phyloP scores from a whole-genome alignment of 345 rosid species.

The Ailanthus altissimus region DNA sequence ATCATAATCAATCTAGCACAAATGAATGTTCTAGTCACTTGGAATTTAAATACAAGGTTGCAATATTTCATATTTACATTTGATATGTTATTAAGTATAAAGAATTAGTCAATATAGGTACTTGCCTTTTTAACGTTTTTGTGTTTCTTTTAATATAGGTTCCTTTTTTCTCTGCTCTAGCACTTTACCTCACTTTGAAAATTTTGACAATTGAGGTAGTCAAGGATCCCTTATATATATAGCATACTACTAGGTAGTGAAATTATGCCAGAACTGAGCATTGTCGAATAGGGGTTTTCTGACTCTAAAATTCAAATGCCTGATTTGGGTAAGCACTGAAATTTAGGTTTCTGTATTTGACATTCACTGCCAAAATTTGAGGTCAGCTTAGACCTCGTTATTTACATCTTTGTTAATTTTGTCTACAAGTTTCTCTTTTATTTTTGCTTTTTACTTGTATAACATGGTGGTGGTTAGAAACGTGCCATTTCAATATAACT shows the following conservation, averaged over 20 bases:
- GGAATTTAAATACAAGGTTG: not conserved
- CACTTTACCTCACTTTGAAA: not conserved
- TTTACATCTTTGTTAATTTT: not conserved
- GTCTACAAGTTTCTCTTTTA: not conserved
- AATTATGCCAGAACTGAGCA: not conserved
- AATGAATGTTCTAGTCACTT: not conserved
- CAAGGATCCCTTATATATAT: not conserved
- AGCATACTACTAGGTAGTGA: not conserved
- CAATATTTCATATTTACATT: not conserved
- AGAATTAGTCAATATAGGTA: not conserved
- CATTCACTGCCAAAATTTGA: not conserved
- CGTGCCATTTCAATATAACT: not conserved
- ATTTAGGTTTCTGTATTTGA: not conserved
- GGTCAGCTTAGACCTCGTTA: not conserved
- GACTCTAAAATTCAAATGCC: not conserved
- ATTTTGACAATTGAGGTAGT: not conserved
- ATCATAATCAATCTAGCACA: not conserved
- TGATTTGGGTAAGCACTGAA: not conserved
- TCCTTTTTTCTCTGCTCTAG: not conserved
- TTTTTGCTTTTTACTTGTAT: not conserved
- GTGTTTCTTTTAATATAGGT: not conserved
- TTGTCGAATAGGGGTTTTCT: not conserved
- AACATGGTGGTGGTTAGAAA: not conserved
- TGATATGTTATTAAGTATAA: not conserved
- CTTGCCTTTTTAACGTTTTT: not conserved